A percentile compares a stretch with the other conserved stretches of the same genome.
Conservation (phyloP, 441 rosid genomes). For the Arabidopsis lyrata region DNA sequence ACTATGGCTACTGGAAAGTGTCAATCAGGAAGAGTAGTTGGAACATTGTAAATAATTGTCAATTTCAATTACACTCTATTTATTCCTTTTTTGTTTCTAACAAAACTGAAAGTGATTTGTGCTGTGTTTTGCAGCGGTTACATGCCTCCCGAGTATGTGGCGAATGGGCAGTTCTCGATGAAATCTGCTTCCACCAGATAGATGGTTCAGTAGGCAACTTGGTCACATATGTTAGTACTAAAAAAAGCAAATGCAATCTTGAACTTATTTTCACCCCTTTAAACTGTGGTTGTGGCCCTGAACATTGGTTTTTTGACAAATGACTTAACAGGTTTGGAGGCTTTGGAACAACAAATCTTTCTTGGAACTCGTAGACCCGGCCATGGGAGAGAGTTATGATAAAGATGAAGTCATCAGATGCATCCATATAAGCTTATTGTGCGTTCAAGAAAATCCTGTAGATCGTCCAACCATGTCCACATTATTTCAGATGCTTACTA, state of each 20-base stretch:
- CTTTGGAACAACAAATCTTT: constrained; percentile 32
- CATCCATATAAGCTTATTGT: no score
- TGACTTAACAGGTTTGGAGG: constrained; percentile 32
- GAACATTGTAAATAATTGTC: constrained; percentile 34
- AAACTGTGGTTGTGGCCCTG: neutral
- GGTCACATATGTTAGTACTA: constrained; percentile 48
- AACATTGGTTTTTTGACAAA: neutral
- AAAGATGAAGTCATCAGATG: no score
- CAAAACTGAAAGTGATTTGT: no score
- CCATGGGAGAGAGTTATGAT: no score
- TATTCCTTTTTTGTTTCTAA: neutral
- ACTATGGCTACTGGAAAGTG: no score
- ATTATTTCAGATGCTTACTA: constrained; percentile 19
- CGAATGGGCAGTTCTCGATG: constrained; percentile 34
- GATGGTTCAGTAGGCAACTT: constrained; percentile 34
- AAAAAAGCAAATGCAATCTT: no score
- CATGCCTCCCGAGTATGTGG: constrained; percentile 42
- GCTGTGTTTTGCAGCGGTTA: constrained; percentile 29
- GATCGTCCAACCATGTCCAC: constrained; percentile 52
- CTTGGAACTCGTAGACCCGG: no score
- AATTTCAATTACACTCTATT: neutral
- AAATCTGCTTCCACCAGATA: constrained; percentile 36
- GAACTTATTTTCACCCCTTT: neutral
- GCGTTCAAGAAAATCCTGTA: constrained; percentile 59
- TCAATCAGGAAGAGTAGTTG: constrained; percentile 36